phyloP scores from a whole-genome alignment of 2,329 filamentous ascomycete genomes.

The Calycina marina region DNA sequence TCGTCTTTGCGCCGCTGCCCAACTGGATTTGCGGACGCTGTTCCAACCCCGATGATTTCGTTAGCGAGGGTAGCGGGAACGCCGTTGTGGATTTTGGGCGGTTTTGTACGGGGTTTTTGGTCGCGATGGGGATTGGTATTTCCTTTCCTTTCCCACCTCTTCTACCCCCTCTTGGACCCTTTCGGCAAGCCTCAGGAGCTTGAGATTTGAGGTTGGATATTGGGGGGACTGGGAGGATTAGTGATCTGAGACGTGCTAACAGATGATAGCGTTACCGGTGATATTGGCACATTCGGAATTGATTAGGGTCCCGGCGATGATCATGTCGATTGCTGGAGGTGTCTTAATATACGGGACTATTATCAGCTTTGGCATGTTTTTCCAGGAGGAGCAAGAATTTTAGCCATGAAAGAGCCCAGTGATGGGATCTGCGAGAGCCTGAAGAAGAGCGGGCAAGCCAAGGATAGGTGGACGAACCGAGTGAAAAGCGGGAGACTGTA shows the following conservation, averaged over 20 bases:
- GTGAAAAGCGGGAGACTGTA: background rate
- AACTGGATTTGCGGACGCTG: constrained; percentile 92
- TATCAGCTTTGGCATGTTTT: constrained; percentile 96
- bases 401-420: constrained; percentile 24
- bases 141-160: constrained; percentile 18
- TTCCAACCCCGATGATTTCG: constrained; percentile 87
- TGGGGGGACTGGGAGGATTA: background rate
- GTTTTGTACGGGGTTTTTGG: constrained; percentile 89
- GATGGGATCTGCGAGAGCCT: background rate
- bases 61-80: constrained; percentile 63
- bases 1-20: constrained; percentile 81
- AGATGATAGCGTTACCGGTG: constrained; percentile 58
- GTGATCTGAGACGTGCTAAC: constrained; percentile 5
- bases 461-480: no score
- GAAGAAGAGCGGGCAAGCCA: background rate
- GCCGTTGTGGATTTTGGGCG: constrained; percentile 85
- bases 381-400: constrained; percentile 95
- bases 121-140: constrained; percentile 94
- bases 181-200: no score
- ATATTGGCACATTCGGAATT: constrained; percentile 77
- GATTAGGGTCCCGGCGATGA: constrained; percentile 73
- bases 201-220: no score
- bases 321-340: constrained; percentile 89
- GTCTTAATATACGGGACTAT: constrained; percentile 95
- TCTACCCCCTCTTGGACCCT: no score